phyloP scores from a whole-genome alignment of 2,329 filamentous ascomycete genomes.

The Graphilbum ipis-grandicollis region DNA sequence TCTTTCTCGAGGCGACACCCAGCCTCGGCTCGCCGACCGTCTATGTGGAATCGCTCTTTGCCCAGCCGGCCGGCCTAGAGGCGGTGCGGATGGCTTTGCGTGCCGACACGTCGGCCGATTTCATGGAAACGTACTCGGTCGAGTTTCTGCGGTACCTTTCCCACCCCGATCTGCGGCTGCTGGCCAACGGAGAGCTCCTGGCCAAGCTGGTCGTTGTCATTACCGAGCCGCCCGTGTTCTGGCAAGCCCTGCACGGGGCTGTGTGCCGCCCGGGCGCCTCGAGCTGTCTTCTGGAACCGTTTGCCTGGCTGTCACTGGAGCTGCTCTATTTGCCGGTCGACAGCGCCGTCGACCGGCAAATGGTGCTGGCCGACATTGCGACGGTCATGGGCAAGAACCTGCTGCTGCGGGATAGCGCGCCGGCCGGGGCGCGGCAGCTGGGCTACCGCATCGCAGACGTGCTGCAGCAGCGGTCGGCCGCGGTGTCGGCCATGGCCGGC shows the following conservation, averaged over 20 bases:
- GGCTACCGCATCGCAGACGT: background rate
- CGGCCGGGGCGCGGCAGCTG: background rate
- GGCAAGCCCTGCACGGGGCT: constrained; percentile 20
- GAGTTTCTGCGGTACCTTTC: constrained; percentile 19
- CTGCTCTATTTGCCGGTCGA: background rate
- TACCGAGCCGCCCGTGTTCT: constrained; percentile 34
- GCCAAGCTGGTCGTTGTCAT: constrained; percentile 26
- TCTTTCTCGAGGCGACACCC: constrained; percentile 1
- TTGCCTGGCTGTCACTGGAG: constrained; percentile 3
- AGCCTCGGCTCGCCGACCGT: background rate
- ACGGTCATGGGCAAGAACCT: background rate
- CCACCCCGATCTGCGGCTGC: constrained; percentile 24
- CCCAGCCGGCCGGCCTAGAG: background rate
- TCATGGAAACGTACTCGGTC: background rate
- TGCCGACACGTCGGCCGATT: background rate
- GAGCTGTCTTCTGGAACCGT: background rate
- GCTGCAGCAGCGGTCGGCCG: background rate
- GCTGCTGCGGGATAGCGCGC: background rate
- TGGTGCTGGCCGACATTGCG: background rate
- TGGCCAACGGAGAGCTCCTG: constrained; percentile 32
- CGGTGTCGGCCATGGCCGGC: background rate
- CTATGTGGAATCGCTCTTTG: constrained; percentile 1
- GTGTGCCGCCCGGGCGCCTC: background rate
- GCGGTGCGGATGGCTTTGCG: constrained; percentile 1
- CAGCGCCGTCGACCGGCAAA: background rate